These are phyloP conservation scores for Oryza coarctata DNA, from an alignment of 176 grass and related monocot species.

Conservation along the genomic window DNA sequence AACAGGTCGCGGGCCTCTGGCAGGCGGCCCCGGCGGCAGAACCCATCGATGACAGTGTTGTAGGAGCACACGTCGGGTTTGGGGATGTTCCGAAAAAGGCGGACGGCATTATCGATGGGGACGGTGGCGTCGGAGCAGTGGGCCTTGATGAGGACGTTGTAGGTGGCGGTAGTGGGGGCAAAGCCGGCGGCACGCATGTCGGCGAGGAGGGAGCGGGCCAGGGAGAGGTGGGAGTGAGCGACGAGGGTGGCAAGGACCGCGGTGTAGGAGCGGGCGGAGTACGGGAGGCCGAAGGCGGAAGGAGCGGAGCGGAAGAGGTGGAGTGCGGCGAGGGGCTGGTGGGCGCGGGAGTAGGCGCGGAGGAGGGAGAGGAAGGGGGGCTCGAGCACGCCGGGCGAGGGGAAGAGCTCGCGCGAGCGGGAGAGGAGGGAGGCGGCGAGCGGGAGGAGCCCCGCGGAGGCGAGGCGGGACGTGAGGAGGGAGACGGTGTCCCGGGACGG, in stretches of 20 bases:
- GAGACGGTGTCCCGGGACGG: slow-evolving; percentile 49
- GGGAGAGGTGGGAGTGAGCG: slow-evolving; percentile 50
- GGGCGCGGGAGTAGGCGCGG: slow-evolving; percentile 56
- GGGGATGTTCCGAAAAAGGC: slow-evolving; percentile 46
- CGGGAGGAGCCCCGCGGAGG: slow-evolving; percentile 65
- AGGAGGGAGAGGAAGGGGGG: slow-evolving; percentile 66
- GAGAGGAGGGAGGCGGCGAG: slow-evolving; percentile 57
- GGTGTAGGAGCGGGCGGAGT: slow-evolving; percentile 74
- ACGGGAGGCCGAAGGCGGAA: slow-evolving; percentile 46
- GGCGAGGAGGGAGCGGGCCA: slow-evolving; percentile 56
- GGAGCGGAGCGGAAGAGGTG: slow-evolving; percentile 72
- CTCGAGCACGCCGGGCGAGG: slow-evolving; percentile 43
- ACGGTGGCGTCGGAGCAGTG: slow-evolving; percentile 48
- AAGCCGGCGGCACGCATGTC: slow-evolving; percentile 75
- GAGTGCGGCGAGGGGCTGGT: slow-evolving; percentile 65
- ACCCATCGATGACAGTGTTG: slow-evolving; percentile 73
- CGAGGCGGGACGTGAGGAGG: slow-evolving; percentile 70
- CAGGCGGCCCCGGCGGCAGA: slow-evolving; percentile 58
- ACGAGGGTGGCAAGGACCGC: slow-evolving; percentile 65
- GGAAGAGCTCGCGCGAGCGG: slow-evolving; percentile 46
- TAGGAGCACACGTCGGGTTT: slow-evolving; percentile 76
- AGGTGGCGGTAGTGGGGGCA: slow-evolving; percentile 58
- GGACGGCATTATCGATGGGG: slow-evolving; percentile 43
- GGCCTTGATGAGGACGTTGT: slow-evolving; percentile 86
- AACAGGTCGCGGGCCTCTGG: slow-evolving; percentile 57